Conservation (phyloP, 176 grass and related monocot species). For the Tillandsia leiboldiana region DNA sequence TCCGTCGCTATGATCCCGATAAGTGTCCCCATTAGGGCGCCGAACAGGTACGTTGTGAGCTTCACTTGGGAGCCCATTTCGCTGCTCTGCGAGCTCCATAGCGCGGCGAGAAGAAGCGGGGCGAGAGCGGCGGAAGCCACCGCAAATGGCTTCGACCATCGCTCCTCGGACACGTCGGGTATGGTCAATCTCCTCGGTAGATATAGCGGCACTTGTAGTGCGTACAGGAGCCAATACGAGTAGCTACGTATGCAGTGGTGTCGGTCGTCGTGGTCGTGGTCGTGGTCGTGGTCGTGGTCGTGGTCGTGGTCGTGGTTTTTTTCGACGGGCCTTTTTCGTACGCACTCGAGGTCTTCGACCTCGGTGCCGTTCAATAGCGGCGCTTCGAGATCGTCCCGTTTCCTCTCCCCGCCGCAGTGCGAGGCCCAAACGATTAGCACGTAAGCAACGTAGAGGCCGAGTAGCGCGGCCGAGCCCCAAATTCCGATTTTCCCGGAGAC, state of each 20-base stretch:
- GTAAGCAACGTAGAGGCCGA: constrained; percentile 51
- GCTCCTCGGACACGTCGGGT: constrained; percentile 46
- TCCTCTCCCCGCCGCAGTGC: constrained; percentile 10
- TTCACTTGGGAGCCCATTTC: constrained; percentile 8
- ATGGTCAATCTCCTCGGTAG: constrained; percentile 56
- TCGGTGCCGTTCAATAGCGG: not conserved
- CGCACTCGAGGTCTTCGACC: not conserved
- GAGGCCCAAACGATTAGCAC: constrained; percentile 41
- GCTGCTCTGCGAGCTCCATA: constrained; percentile 30
- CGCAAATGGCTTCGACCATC: constrained; percentile 53
- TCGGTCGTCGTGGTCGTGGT: no score
- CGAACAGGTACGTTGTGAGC: constrained; percentile 4
- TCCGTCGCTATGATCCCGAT: constrained; percentile 22
- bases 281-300: no score
- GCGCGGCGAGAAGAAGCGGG: constrained; percentile 30
- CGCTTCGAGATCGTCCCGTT: not conserved
- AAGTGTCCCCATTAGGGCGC: constrained; percentile 9
- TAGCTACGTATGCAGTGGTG: not conserved
- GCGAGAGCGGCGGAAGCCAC: constrained; percentile 38
- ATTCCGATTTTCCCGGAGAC: constrained; percentile 33
- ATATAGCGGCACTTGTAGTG: constrained; percentile 30
- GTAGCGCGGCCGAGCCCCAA: constrained; percentile 27
- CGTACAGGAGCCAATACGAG: not conserved
- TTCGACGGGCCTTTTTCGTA: no score
- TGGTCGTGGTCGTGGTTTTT: no score